Percentiles rank a stretch among this genome's conserved stretches.
These are phyloP conservation scores for Aspergillus fumigatus DNA, from an alignment of 2,329 filamentous ascomycete genomes.

Conservation along the genomic window DNA sequence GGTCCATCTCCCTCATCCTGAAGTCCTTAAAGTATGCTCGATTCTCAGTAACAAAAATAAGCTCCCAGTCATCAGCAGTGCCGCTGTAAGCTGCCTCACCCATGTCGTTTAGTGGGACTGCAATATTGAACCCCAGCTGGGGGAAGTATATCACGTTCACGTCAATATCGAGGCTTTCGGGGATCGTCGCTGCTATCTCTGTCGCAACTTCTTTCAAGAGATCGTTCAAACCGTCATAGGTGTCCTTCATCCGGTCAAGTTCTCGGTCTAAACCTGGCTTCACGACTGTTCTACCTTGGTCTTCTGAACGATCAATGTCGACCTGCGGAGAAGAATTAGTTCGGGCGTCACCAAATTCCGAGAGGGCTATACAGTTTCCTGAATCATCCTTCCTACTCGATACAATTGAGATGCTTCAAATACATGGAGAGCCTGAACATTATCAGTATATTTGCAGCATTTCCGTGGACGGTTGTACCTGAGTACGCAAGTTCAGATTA, in stretches of 20 bases:
- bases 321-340: slow-evolving; percentile 42
- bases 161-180: slow-evolving; percentile 50
- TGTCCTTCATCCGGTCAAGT: slow-evolving; percentile 72
- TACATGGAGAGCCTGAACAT: slow-evolving; percentile 50
- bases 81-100: slow-evolving; percentile 62
- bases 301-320: slow-evolving; percentile 73
- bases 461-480: slow-evolving; percentile 36
- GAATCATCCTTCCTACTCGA: slow-evolving; percentile 65
- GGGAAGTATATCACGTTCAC: slow-evolving; percentile 85
- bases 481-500: slow-evolving; percentile 49
- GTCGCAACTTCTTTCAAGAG: slow-evolving; percentile 65
- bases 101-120: slow-evolving; percentile 61
- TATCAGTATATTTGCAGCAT: not conserved
- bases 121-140: slow-evolving; percentile 83
- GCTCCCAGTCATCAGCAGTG: slow-evolving; percentile 65
- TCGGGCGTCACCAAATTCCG: too few species aligned
- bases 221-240: slow-evolving; percentile 71
- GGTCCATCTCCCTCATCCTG: slow-evolving; percentile 75
- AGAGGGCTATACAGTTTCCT: slow-evolving; percentile 51
- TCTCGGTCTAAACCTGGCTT: slow-evolving; percentile 65
- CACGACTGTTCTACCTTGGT: slow-evolving; percentile 68
- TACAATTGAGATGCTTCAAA: slow-evolving; percentile 59
- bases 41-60: slow-evolving; percentile 67
- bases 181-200: slow-evolving; percentile 59
- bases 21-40: slow-evolving; percentile 81